Conservation (phyloP, 2,329 filamentous ascomycete genomes). For the Lecanicillium sp. region DNA sequence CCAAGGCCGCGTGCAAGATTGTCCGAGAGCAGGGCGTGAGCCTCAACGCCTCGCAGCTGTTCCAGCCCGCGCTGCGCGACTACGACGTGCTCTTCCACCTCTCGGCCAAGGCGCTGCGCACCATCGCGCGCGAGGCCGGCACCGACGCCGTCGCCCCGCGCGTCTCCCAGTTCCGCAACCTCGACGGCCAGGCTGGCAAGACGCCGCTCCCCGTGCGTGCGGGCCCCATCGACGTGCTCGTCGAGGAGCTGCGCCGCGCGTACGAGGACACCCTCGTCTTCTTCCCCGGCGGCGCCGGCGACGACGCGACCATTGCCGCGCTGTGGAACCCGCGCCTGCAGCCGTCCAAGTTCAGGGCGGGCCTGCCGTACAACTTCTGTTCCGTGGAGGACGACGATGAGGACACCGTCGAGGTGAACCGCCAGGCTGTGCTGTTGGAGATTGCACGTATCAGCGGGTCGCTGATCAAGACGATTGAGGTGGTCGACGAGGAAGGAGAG, state of each 20-base stretch:
- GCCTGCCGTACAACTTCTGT: conserved; percentile 56
- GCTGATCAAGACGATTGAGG: conserved; percentile 62
- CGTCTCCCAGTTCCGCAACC: conserved; percentile 70
- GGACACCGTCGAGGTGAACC: conserved; percentile 57
- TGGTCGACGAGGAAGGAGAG: conserved; percentile 18
- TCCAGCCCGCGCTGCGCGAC: conserved; percentile 65
- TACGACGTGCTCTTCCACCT: conserved; percentile 85
- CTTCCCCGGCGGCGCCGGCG: conserved; percentile 60
- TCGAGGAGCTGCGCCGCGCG: conserved; percentile 58
- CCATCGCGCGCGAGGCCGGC: conserved; percentile 33
- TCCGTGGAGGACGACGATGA: conserved; percentile 22
- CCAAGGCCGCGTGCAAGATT: conserved; percentile 65
- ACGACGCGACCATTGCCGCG: conserved; percentile 48
- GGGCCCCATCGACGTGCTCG: conserved; percentile 56
- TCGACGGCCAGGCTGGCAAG: conserved; percentile 53
- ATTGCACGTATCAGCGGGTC: conserved; percentile 63
- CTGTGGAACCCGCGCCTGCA: conserved; percentile 54
- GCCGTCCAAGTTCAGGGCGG: conserved; percentile 60
- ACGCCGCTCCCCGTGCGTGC: conserved; percentile 45
- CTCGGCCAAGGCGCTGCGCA: conserved; percentile 45
- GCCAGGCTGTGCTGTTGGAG: conserved; percentile 61
- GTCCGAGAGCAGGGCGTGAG: conserved; percentile 47
- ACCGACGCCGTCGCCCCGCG: conserved; percentile 31
- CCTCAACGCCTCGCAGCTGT: conserved; percentile 52
- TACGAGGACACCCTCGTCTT: conserved; percentile 71